Conservation (phyloP, 164 flowering plant genomes). For the Litsea cubeba region DNA sequence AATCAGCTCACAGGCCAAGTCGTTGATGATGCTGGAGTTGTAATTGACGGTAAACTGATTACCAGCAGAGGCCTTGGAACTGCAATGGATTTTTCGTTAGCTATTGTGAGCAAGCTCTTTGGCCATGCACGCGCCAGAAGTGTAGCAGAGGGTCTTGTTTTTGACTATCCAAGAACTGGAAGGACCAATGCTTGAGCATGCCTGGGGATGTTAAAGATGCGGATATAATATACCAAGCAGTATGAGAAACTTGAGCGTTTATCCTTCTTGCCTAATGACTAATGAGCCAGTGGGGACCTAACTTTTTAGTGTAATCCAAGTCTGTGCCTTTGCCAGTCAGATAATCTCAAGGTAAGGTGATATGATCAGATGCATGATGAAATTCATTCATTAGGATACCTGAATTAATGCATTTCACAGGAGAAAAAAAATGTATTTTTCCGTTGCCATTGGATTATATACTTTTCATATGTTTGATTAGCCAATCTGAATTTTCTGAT, state of each 20-base stretch:
- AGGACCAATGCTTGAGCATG: not conserved
- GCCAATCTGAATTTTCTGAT: not conserved
- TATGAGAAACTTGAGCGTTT: not conserved
- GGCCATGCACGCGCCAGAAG: constrained; percentile 87
- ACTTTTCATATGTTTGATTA: not conserved
- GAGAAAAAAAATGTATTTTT: not conserved
- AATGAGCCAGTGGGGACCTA: not conserved
- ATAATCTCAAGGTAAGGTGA: not conserved
- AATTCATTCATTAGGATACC: not conserved
- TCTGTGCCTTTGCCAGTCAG: not conserved
- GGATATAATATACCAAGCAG: not conserved
- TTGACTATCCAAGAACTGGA: constrained; percentile 54
- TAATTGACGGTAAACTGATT: constrained; percentile 80
- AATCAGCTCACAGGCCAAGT: constrained; percentile 32
- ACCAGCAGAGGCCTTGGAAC: constrained; percentile 72
- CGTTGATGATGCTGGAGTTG: constrained; percentile 49
- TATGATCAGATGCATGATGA: not conserved
- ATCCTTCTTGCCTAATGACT: not conserved
- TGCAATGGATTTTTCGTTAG: constrained; percentile 61
- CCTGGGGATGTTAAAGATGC: not conserved
- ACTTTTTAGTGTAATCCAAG: not conserved
- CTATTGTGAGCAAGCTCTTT: constrained; percentile 75
- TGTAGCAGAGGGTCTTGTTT: constrained; percentile 91
- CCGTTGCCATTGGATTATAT: not conserved
- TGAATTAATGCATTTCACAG: too few species aligned